These are phyloP conservation scores for Ogataea thermomethanolica DNA, from an alignment of 805 yeast species.

Conservation along the genomic window DNA sequence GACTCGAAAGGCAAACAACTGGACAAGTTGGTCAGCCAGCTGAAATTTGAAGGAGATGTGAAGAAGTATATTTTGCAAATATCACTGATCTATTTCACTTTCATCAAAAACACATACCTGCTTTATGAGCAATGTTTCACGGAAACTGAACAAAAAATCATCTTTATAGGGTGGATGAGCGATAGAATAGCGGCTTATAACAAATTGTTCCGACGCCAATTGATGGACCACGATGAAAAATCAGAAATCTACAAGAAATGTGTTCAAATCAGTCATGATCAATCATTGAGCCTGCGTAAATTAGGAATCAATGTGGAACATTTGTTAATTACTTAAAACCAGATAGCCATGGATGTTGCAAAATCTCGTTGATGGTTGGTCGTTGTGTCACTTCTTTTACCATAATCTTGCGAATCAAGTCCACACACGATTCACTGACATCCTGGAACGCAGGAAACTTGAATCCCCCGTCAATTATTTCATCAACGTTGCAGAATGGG, in stretches of 20 bases:
- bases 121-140: conserved; percentile 51
- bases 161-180: conserved; percentile 73
- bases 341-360: conserved; percentile 65
- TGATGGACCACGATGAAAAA: conserved; percentile 56
- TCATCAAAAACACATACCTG: conserved; percentile 53
- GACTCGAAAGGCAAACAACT: conserved; percentile 46
- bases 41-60: conserved; percentile 54
- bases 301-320: conserved; percentile 76
- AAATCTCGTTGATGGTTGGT: conserved; percentile 70
- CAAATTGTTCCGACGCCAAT: conserved; percentile 58
- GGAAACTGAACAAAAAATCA: conserved; percentile 20
- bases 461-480: conserved; percentile 86
- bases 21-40: conserved; percentile 43
- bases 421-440: conserved; percentile 58
- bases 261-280: conserved; percentile 50
- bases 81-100: conserved; percentile 59
- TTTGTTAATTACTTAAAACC: conserved; percentile 37
- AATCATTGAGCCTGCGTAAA: conserved; percentile 56
- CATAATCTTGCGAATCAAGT: conserved; percentile 61
- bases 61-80: conserved; percentile 55
- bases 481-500: conserved; percentile 94
- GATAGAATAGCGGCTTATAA: conserved; percentile 60
- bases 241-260: conserved; percentile 54
- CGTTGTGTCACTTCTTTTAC: conserved; percentile 63
- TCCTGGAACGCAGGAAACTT: conserved; percentile 54